Evolutionary conservation across 176 grass and related monocot species (phyloP).

Genomic region (Microstegium vimineum): DNA sequence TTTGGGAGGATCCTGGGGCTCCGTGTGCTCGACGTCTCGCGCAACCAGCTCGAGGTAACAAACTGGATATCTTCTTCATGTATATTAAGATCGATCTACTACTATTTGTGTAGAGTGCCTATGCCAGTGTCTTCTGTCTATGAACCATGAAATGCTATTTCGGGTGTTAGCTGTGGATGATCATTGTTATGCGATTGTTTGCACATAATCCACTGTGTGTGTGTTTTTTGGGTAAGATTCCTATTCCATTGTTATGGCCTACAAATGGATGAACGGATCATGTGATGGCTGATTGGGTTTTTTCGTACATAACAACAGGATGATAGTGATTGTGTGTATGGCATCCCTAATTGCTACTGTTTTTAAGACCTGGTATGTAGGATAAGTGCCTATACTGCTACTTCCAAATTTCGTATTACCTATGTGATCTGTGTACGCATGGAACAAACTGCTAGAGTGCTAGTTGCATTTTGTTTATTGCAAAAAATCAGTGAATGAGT

Average conservation of each 20-base stretch:
- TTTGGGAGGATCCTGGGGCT: constrained; percentile 66
- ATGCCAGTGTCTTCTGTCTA: too few relatives aligned
- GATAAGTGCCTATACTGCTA: not conserved
- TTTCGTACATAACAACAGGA: not conserved
- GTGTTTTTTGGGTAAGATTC: not conserved
- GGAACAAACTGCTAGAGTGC: not conserved
- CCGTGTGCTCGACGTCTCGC: constrained; percentile 69
- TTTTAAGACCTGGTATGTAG: not conserved
- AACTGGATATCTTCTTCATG: too few relatives aligned
- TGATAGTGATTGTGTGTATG: not conserved
- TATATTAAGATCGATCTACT: too few relatives aligned
- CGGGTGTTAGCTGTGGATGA: too few relatives aligned
- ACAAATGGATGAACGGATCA: not conserved
- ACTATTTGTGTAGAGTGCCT: too few relatives aligned
- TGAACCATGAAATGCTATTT: too few relatives aligned
- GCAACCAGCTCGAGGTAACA: too few relatives aligned
- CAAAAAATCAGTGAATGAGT: not conserved
- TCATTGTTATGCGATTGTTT: too few relatives aligned
- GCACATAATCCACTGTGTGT: too few relatives aligned
- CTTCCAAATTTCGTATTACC: not conserved
- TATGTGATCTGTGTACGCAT: not conserved
- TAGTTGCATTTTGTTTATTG: not conserved
- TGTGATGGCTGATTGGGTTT: not conserved
- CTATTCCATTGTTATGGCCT: not conserved
- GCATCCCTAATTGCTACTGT: not conserved